A percentile compares a stretch with the other conserved stretches of the same genome.
Evolutionary conservation across 768 basidiomycete species (phyloP).

Genomic region (Cystobasidium ongulense): DNA sequence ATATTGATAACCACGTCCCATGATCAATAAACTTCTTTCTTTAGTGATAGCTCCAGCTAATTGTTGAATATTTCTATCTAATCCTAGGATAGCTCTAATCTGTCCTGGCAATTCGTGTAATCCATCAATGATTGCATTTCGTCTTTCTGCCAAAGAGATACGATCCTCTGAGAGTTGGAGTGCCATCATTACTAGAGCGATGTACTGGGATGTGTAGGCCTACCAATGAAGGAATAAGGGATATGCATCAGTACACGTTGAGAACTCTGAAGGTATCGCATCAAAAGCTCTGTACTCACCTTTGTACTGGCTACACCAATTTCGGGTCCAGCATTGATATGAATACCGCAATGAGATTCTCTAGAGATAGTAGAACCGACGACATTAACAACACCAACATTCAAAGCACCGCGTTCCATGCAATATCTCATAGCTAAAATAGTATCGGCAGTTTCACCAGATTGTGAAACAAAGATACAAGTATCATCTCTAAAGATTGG

Average conservation of each 20-base stretch:
- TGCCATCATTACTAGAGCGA: conserved; percentile 97
- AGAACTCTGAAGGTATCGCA: too few species aligned
- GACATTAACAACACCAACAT: conserved; percentile 95
- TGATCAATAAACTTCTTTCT: conserved; percentile 81
- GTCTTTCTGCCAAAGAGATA: conserved; percentile 79
- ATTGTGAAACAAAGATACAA: conserved; percentile 91
- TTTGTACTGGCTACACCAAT: conserved; percentile 99
- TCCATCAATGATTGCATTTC: conserved; percentile 85
- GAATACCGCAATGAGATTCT: conserved; percentile 94
- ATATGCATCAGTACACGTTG: too few species aligned
- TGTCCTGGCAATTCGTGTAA: conserved; percentile 80
- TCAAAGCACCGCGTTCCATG: conserved; percentile 89
- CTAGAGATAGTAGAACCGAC: conserved; percentile 89
- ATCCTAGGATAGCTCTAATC: conserved; percentile 76
- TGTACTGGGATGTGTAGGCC: conserved; percentile 99
- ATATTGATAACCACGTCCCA: conserved; percentile 98
- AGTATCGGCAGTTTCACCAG: conserved; percentile 97
- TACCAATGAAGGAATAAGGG: conserved; percentile 41
- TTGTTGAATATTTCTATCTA: conserved; percentile 66
- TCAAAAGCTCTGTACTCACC: conserved; percentile 50
- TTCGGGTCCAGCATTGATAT: conserved; percentile 98
- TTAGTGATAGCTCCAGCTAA: conserved; percentile 56
- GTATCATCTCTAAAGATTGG: conserved; percentile 99
- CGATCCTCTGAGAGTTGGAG: conserved; percentile 95
- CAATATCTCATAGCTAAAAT: conserved; percentile 94